phyloP scores from a whole-genome alignment of 108 stramenopile genomes.

The Mediolabrus comicus region DNA sequence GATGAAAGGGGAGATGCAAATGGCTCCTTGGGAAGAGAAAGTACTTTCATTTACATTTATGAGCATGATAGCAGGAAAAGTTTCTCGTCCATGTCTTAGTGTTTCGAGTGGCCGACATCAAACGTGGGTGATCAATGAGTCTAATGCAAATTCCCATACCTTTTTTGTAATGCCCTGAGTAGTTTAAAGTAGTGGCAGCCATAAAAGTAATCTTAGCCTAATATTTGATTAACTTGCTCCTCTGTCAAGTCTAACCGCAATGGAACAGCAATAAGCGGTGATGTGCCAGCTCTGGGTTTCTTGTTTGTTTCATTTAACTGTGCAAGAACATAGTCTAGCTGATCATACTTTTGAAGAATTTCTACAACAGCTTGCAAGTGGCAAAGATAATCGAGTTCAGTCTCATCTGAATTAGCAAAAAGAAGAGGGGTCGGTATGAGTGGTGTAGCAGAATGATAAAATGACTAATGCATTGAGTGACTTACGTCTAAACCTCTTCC shows the following conservation, averaged over 20 bases:
- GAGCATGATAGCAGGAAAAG: constrained; percentile 63
- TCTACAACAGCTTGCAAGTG: constrained; percentile 78
- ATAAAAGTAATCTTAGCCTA: constrained; percentile 32
- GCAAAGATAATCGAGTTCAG: constrained; percentile 74
- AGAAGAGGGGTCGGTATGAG: no score
- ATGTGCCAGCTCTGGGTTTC: constrained; percentile 66
- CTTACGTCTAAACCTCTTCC: constrained; percentile 48
- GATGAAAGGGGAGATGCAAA: constrained; percentile 44
- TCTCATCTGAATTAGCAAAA: no score
- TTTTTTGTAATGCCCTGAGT: constrained; percentile 45
- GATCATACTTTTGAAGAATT: constrained; percentile 71
- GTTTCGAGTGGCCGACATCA: constrained; percentile 62
- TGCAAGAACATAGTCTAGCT: constrained; percentile 56
- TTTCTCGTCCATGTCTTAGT: constrained; percentile 45
- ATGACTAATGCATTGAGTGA: no score
- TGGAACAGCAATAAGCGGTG: constrained; percentile 71
- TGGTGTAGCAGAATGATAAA: no score
- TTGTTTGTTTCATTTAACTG: constrained; percentile 70
- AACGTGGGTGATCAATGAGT: constrained; percentile 66
- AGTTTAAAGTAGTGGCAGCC: neutral
- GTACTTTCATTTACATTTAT: constrained; percentile 59
- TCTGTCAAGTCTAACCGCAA: constrained; percentile 62
- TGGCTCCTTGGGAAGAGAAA: constrained; percentile 63
- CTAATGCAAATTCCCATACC: constrained; percentile 7
- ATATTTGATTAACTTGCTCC: constrained; percentile 64